Evolutionary conservation across 805 yeast genomes (phyloP), one percentile per base, ranked within the genome.

Genomic region (Brettanomyces naardenensis): DNA sequence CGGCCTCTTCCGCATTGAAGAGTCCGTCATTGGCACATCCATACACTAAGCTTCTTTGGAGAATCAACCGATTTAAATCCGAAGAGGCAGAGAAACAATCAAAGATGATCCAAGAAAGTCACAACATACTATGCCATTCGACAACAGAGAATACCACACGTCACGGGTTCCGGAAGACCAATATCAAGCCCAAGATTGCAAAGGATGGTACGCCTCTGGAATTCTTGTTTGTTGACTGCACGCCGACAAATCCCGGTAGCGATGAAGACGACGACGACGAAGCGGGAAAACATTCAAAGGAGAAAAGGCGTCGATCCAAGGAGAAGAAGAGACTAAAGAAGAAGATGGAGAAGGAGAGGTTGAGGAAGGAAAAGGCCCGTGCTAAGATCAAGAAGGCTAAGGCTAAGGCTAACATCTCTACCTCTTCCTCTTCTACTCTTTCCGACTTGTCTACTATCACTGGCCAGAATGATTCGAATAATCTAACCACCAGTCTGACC

Each of bases 31-130:
- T 17, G 19, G 31, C 29, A 17, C 35, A 34, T 14, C 32, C 48
- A 1, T 47, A 49, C 32, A 34, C 56, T 2, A 55, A 53, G 33
- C 49, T 49, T 26, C 42, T 49, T 1, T 59, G 64, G 64, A 45
- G 48, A 36, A 51, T 59, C 34, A 52, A 53, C 37, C 43, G 51
- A 22, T 58, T 56, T 38, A 56, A 47, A 34, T 46, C 48, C 30
- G 60, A 52, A 25, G 63, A 59, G 26, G 57, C 46, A 7, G 62
- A 59, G 37, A 52, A 51, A 31, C 63, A 58, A 43, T 56, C 62
- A 2, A 54, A 46, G 18, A 20, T 60, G 20, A 42, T 58, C n/a
- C 58, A 50, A 37, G 39, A 42, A 22, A 53, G 52, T 1, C 56
- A 52, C 27, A 38, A 48, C 27, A 36, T 38, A 20, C 48, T 49